Percentiles rank a stretch among this genome's conserved stretches.
Conservation (phyloP, 371 early-diverging fungal genomes). For the Lichtheimia hyalospora region DNA sequence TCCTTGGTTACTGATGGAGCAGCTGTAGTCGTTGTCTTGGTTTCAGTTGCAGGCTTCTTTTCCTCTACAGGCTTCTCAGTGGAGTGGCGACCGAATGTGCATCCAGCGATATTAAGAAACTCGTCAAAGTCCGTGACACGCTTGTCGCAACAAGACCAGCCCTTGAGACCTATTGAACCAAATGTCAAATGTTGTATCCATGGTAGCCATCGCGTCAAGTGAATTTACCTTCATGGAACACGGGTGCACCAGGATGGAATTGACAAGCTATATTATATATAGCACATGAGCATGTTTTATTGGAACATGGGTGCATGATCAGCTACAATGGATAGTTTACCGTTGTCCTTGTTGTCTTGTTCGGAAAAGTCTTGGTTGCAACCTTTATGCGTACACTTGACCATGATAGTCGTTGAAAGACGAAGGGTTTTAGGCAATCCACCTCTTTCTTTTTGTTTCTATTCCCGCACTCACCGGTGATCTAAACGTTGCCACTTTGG, state of each 20-base stretch:
- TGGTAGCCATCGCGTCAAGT: background rate
- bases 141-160: constrained; percentile 95
- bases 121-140: constrained; percentile 89
- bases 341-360: constrained; percentile 65
- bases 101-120: constrained; percentile 85
- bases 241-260: constrained; percentile 83
- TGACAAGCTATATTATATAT: constrained; percentile 50
- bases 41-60: constrained; percentile 17
- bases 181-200: too few relatives aligned
- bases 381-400: constrained; percentile 74
- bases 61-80: constrained; percentile 49
- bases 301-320: background rate
- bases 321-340: too few relatives aligned
- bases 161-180: constrained; percentile 66
- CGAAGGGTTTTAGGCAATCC: too few relatives aligned
- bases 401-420: constrained; percentile 32
- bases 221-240: constrained; percentile 80
- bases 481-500: too few relatives aligned
- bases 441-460: too few relatives aligned
- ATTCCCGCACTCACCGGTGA: too few relatives aligned
- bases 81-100: constrained; percentile 68
- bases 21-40: constrained; percentile 9
- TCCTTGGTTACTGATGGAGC: constrained; percentile 33
- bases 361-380: constrained; percentile 82
- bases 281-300: background rate